Percentiles rank a stretch among this genome's conserved stretches.
Evolutionary conservation across 148 eudicot genomes (phyloP).

Genomic region (Chenopodium suecicum): DNA sequence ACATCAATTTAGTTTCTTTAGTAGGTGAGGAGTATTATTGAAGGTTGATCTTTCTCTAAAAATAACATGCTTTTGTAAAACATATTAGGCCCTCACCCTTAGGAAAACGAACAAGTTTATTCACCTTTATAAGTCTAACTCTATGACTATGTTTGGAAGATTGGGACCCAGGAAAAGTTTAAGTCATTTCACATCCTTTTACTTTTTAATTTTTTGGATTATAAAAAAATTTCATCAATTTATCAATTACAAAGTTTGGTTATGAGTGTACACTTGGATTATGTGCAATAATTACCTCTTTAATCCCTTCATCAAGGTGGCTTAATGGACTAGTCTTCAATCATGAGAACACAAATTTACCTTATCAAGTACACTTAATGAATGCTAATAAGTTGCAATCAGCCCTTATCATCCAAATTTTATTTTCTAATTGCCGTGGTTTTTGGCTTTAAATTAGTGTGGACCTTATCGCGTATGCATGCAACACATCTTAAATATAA

Average conservation of each 20-base stretch:
- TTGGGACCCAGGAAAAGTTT: background rate
- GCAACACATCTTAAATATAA: background rate
- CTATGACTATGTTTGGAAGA: background rate
- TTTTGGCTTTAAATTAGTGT: background rate
- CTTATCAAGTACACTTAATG: background rate
- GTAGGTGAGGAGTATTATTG: constrained; percentile 13
- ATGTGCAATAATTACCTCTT: constrained; percentile 2
- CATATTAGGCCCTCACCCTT: constrained; percentile 5
- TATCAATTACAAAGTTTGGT: background rate
- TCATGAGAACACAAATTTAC: background rate
- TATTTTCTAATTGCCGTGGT: background rate
- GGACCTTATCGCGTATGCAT: background rate
- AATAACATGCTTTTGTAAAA: constrained; percentile 3
- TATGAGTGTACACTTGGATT: background rate
- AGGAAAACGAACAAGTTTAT: background rate
- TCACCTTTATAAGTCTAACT: background rate
- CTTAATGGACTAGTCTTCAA: background rate
- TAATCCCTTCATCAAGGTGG: background rate
- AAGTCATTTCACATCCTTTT: background rate
- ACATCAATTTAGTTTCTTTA: background rate
- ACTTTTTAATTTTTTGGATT: background rate
- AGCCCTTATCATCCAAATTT: background rate
- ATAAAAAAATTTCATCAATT: background rate
- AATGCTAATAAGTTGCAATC: background rate
- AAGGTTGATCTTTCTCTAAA: constrained; percentile 4